These are phyloP conservation scores for Sutorius australiensis DNA, from an alignment of 768 basidiomycete genomes.

Conservation along the genomic window DNA sequence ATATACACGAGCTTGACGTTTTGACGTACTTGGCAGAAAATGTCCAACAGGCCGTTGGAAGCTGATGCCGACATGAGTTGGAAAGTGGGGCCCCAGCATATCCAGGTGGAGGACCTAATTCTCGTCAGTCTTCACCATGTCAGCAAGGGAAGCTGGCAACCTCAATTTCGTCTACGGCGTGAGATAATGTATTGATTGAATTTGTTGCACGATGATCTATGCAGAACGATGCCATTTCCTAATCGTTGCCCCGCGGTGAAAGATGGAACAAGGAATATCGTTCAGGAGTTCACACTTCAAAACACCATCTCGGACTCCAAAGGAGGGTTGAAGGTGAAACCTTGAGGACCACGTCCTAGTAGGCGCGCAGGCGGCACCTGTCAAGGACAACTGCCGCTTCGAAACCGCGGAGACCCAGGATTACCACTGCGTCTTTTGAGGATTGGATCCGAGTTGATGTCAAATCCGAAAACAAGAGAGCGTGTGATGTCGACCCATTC, in stretches of 20 bases:
- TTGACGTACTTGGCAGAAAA: slow-evolving; percentile 40
- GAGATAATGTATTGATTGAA: not conserved
- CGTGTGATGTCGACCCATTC: too few relatives aligned
- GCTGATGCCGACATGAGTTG: slow-evolving; percentile 52
- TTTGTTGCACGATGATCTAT: not conserved
- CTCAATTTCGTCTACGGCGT: slow-evolving; percentile 51
- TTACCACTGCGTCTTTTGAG: too few relatives aligned
- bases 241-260: not conserved
- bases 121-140: slow-evolving; percentile 77
- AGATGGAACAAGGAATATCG: too few relatives aligned
- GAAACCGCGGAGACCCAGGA: too few relatives aligned
- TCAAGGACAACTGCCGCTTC: too few relatives aligned
- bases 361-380: too few relatives aligned
- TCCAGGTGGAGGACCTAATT: slow-evolving; percentile 60
- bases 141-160: slow-evolving; percentile 76
- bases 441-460: too few relatives aligned
- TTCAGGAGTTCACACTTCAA: too few relatives aligned
- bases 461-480: too few relatives aligned
- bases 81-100: slow-evolving; percentile 52
- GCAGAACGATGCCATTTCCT: not conserved
- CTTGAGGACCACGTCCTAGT: too few relatives aligned
- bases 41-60: slow-evolving; percentile 46
- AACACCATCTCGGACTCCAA: too few relatives aligned
- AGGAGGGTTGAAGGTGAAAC: too few relatives aligned
- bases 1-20: not conserved